phyloP scores from a whole-genome alignment of 2,329 filamentous ascomycete species.

The Aspergillus chevalieri region DNA sequence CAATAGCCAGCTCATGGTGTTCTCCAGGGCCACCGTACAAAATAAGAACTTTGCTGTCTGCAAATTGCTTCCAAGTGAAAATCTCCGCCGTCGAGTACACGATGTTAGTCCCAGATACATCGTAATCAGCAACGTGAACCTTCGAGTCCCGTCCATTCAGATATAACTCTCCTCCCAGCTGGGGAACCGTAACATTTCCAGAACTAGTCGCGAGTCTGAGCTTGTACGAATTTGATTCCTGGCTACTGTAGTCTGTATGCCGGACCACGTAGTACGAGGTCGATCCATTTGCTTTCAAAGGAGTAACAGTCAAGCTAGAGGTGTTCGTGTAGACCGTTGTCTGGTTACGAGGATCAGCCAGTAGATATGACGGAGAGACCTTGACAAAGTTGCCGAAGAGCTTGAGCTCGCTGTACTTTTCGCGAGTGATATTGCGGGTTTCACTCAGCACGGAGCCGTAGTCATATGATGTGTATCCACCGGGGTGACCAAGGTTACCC shows the following conservation, averaged over 20 bases:
- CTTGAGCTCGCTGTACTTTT: slow-evolving; percentile 77
- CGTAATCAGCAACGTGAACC: slow-evolving; percentile 38
- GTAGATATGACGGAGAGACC: slow-evolving; percentile 64
- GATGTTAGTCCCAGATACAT: slow-evolving; percentile 34
- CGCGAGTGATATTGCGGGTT: slow-evolving; percentile 59
- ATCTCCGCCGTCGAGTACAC: slow-evolving; percentile 41
- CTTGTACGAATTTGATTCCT: slow-evolving; percentile 54
- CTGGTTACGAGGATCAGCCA: slow-evolving; percentile 48
- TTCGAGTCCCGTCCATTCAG: slow-evolving; percentile 41
- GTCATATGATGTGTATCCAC: slow-evolving; percentile 58
- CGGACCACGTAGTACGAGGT: slow-evolving; percentile 57
- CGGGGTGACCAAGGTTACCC: slow-evolving; percentile 69
- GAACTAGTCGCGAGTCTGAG: slow-evolving; percentile 49
- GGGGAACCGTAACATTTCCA: slow-evolving; percentile 36
- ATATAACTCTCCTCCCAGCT: slow-evolving; percentile 33
- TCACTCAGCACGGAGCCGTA: slow-evolving; percentile 62
- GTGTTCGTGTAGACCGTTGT: slow-evolving; percentile 46
- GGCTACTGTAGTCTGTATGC: slow-evolving; percentile 60
- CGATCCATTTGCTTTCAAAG: slow-evolving; percentile 51
- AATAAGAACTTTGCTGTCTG: slow-evolving; percentile 45
- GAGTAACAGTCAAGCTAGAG: slow-evolving; percentile 54
- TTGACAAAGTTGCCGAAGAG: slow-evolving; percentile 69
- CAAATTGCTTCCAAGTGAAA: slow-evolving; percentile 53
- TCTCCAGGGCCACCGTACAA: slow-evolving; percentile 36
- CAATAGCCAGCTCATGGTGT: slow-evolving; percentile 38